phyloP scores from a whole-genome alignment of 116 monocot genomes.

The Posidonia oceanica region DNA sequence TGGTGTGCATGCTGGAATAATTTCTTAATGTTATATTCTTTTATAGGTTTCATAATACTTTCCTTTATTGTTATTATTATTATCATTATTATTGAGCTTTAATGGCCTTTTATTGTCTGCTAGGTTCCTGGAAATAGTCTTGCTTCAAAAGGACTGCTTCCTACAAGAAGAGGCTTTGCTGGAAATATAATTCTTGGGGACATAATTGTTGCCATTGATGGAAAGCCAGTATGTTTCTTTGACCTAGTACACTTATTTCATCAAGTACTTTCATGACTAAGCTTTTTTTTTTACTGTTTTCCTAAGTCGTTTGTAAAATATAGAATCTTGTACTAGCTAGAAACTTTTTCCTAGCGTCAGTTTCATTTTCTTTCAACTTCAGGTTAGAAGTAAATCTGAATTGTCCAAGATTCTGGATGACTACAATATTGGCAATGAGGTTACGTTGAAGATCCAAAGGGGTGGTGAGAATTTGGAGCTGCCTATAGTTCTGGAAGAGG shows the following conservation, averaged over 20 bases:
- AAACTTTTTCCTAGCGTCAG: neutral
- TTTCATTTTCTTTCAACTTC: conserved; percentile 5
- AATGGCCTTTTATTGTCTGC: neutral
- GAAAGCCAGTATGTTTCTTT: conserved; percentile 51
- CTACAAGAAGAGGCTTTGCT: conserved; percentile 71
- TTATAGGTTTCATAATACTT: neutral
- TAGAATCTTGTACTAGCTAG: neutral
- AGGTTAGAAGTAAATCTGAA: conserved; percentile 66
- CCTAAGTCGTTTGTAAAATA: neutral
- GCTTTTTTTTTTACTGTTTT: neutral
- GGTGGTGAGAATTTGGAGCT: conserved; percentile 37
- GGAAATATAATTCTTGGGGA: conserved; percentile 87
- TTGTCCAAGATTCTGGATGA: conserved; percentile 55
- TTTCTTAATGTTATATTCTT: neutral
- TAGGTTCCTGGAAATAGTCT: conserved; percentile 57
- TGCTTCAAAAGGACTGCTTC: conserved; percentile 70
- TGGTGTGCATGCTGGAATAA: conserved; percentile 25
- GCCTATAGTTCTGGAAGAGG: conserved; percentile 51
- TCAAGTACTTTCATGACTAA: neutral
- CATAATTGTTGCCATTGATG: conserved; percentile 57
- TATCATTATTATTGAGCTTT: neutral
- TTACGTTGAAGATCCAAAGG: conserved; percentile 45
- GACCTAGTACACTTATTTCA: neutral
- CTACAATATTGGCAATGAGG: conserved; percentile 55
- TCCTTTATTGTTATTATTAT: neutral